Evolutionary conservation across 495 filamentous ascomycete species (phyloP).

Genomic region (Aspergillus carlsbadensis): DNA sequence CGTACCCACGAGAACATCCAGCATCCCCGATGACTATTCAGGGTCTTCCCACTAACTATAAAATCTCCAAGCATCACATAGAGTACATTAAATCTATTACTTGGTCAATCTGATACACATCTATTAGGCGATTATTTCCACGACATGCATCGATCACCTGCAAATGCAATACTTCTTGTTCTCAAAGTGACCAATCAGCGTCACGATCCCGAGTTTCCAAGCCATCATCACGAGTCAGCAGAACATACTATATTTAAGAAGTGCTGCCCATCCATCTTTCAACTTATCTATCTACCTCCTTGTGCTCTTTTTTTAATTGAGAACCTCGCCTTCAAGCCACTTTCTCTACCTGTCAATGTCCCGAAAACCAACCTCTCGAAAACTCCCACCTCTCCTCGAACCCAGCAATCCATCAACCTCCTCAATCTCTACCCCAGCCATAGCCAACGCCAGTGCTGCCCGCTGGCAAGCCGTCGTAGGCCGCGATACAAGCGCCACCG

Average conservation of each 20-base stretch:
- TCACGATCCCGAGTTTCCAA: constrained; percentile 1
- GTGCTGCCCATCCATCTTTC: no score
- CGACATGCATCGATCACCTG: no score
- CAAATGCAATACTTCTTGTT: constrained; percentile 19
- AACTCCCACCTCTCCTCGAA: constrained; percentile 29
- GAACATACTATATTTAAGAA: background rate
- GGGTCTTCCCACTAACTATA: no score
- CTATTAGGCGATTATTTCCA: no score
- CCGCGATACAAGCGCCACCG: constrained; percentile 48
- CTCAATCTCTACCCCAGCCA: constrained; percentile 13
- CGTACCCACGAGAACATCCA: no score
- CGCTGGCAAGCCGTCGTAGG: constrained; percentile 58
- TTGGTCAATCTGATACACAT: no score
- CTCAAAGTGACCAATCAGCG: constrained; percentile 38
- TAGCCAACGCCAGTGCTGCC: constrained; percentile 10
- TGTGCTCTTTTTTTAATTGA: no score
- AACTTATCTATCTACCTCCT: no score
- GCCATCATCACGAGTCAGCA: background rate
- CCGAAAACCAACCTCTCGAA: constrained; percentile 13
- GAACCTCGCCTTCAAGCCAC: no score
- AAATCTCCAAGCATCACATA: no score
- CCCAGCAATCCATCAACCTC: constrained; percentile 18
- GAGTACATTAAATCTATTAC: no score
- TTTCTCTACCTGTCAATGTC: background rate
- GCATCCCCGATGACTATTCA: no score